Evolutionary conservation across 805 yeast species (phyloP), one percentile per base, ranked within the genome.

Genomic region (Kodamaea jinghongensis): DNA sequence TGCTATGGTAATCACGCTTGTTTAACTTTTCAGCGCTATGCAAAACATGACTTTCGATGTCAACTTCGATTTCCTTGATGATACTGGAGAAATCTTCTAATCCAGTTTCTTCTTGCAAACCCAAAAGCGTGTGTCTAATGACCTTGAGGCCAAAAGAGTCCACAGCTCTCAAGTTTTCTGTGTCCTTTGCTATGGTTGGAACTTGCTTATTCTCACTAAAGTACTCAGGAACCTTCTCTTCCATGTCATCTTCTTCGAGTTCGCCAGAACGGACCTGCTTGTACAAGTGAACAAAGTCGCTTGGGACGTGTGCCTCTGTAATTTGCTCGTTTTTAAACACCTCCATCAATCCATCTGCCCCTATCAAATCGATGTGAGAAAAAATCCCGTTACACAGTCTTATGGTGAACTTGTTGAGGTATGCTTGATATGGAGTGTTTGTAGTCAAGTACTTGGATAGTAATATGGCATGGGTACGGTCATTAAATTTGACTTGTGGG

Each of bases 101-200:
- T 13, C 47, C 50, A 5, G 48, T 47, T 25, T 55, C 56, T 11
- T 63, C 52, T 35, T 60, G 58, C 34, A 70, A 57, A 0, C 74
- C 75, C 26, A 79, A 55, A 28, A 89, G 67, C 2, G 91, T 77
- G 50, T 85, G 86, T 56, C 91, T 78, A 43, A 90, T 82, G 11
- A 82, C 83, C 48, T 81, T 82, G 63, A 89, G 73, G 9, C 93
- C 95, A 44, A 79, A 77, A 0, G 96, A 78, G 31, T 80, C 82
- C 6, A 87, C 95, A 1, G 95, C 71, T 34, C 64, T 61, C 35
- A 90, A 70, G 11, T 66, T 66, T 2, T 71, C 79, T 25, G 73
- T 67, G 30, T 76, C 76, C 45, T 83, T 85, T 2, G 72, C 73
- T 10, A 86, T 54, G 0, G 76, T 51, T 12, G 67, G 70, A 11